Conservation (phyloP, 306 rosid species). For the Hylodesmum podocarpum region DNA sequence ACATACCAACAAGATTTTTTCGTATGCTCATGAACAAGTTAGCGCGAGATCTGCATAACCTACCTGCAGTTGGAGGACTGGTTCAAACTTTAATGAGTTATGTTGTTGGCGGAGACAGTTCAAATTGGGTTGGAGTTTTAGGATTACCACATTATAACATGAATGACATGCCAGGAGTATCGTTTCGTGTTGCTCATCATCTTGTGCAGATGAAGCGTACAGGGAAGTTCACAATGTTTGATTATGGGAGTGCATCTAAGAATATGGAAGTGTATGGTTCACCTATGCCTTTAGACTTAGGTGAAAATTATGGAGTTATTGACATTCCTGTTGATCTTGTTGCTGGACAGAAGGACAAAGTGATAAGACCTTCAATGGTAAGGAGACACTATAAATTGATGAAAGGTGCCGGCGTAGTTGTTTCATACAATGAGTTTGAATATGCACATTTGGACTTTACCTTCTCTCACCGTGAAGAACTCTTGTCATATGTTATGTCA, state of each 20-base stretch:
- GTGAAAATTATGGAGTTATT: constrained; percentile 54
- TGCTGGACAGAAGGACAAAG: constrained; percentile 86
- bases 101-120: constrained; percentile 89
- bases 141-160: constrained; percentile 92
- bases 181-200: constrained; percentile 75
- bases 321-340: constrained; percentile 88
- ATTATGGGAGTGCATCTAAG: constrained; percentile 59
- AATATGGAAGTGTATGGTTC: constrained; percentile 66
- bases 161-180: constrained; percentile 95
- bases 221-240: constrained; percentile 68
- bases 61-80: constrained; percentile 91
- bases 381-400: constrained; percentile 70
- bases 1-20: constrained; percentile 86
- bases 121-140: constrained; percentile 93
- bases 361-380: constrained; percentile 87
- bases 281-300: constrained; percentile 72
- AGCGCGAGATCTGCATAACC: constrained; percentile 85
- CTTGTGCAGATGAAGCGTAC: constrained; percentile 85
- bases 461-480: constrained; percentile 89
- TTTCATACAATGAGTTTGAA: constrained; percentile 73
- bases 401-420: constrained; percentile 60
- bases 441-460: constrained; percentile 96
- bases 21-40: constrained; percentile 91
- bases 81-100: constrained; percentile 93
- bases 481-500: constrained; percentile 82